A percentile compares a stretch with the other conserved stretches of the same genome.
Evolutionary conservation across 2,329 filamentous ascomycete species (phyloP).

Genomic region (Cercospora berteroae): DNA sequence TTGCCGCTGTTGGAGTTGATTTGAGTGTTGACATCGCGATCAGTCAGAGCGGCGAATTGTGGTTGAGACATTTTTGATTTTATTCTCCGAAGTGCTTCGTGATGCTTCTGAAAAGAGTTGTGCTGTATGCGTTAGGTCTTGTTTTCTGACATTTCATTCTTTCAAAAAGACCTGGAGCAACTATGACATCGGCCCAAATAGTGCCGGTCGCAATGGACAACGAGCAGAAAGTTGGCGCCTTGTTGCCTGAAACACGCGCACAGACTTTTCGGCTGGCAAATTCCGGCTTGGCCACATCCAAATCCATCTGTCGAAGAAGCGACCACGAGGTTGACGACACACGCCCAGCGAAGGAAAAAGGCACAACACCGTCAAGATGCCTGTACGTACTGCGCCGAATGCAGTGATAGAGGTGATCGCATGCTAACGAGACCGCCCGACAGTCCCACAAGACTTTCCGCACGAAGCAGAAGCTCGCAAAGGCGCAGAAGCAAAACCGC

Average conservation of each 20-base stretch:
- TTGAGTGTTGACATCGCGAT: constrained; percentile 30
- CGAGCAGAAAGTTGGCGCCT: neutral
- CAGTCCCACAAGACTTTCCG: constrained; percentile 99
- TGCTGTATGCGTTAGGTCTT: neutral
- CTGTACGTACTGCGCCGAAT: constrained; percentile 30
- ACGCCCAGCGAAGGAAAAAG: constrained; percentile 22
- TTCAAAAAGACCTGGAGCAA: neutral
- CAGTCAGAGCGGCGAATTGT: constrained; percentile 27
- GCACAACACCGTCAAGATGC: constrained; percentile 35
- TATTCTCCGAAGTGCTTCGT: neutral
- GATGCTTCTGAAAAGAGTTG: constrained; percentile 15
- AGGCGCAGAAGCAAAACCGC: constrained; percentile 99
- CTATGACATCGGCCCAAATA: constrained; percentile 13
- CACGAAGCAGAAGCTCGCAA: constrained; percentile 99
- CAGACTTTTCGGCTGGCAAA: constrained; percentile 4
- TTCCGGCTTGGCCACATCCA: constrained; percentile 5
- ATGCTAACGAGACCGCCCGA: constrained; percentile 26
- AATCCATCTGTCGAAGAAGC: constrained; percentile 5
- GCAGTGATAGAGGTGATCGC: neutral
- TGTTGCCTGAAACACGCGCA: constrained; percentile 3
- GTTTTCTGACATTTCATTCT: constrained; percentile 1
- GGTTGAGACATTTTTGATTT: constrained; percentile 20
- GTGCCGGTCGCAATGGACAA: constrained; percentile 9
- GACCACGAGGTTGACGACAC: constrained; percentile 4
- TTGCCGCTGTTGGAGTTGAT: constrained; percentile 18